Conservation (phyloP, 2,329 filamentous ascomycete species). For the Penicillium sp. region DNA sequence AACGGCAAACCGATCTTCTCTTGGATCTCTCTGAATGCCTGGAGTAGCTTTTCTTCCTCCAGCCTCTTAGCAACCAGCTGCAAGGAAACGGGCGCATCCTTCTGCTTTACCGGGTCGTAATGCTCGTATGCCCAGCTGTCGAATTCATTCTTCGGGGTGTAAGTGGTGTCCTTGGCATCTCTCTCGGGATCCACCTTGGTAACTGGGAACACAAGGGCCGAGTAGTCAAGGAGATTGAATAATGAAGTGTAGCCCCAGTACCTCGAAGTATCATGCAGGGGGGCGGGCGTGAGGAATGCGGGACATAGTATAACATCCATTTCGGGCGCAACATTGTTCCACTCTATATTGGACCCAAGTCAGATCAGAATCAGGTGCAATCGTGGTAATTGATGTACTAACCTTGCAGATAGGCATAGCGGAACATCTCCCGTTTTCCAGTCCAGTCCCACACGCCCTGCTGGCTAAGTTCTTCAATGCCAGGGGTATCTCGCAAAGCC, state of each 20-base stretch:
- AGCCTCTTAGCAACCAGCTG: constrained; percentile 48
- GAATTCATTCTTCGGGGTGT: not conserved
- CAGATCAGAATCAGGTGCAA: not conserved
- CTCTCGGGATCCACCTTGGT: constrained; percentile 36
- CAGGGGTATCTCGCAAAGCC: constrained; percentile 4
- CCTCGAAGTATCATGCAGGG: constrained; percentile 44
- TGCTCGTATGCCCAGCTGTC: constrained; percentile 22
- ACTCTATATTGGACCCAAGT: not conserved
- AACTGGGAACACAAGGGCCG: constrained; percentile 54
- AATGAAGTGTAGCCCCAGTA: constrained; percentile 59
- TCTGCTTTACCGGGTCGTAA: constrained; percentile 36
- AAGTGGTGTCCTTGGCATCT: constrained; percentile 14
- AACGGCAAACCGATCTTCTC: constrained; percentile 13
- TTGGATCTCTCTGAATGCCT: constrained; percentile 27
- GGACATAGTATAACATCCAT: constrained; percentile 56
- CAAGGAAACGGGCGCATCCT: constrained; percentile 44
- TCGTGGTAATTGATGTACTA: not conserved
- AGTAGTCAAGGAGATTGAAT: constrained; percentile 64
- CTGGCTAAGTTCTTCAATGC: constrained; percentile 7
- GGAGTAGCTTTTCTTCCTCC: constrained; percentile 47
- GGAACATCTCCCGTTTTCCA: constrained; percentile 7
- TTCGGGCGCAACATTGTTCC: constrained; percentile 5
- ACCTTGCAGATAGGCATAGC: constrained; percentile 7
- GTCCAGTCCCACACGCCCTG: constrained; percentile 9
- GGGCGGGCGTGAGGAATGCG: constrained; percentile 48